These are phyloP conservation scores for Hypoxylon perforatum DNA, from an alignment of 495 filamentous ascomycete genomes.

Conservation along the genomic window DNA sequence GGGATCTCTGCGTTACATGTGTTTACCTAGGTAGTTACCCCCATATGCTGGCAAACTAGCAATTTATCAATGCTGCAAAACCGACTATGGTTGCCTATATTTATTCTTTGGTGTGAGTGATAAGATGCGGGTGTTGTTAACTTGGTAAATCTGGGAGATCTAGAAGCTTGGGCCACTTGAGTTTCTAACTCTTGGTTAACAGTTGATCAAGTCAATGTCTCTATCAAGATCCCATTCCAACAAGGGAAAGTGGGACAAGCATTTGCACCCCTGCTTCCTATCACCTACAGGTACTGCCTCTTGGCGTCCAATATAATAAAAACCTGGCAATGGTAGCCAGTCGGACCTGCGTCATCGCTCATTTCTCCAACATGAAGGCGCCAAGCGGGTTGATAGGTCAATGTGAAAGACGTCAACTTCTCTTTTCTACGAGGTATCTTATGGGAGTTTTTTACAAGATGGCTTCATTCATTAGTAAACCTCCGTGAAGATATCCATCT, in stretches of 20 bases:
- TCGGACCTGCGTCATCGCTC: constrained; percentile 40
- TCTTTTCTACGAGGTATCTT: background rate
- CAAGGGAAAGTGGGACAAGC: constrained; percentile 17
- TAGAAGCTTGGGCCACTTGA: no score
- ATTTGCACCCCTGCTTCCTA: background rate
- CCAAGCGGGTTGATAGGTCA: constrained; percentile 15
- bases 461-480: constrained; percentile 19
- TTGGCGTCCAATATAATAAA: constrained; percentile 18
- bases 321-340: constrained; percentile 17
- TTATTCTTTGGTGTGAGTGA: background rate
- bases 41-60: constrained; percentile 18
- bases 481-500: constrained; percentile 22
- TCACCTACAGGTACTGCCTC: background rate
- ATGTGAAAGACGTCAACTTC: background rate
- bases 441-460: constrained; percentile 8
- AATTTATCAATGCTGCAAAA: constrained; percentile 14
- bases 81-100: background rate
- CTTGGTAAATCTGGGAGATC: no score
- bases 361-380: constrained; percentile 23
- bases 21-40: constrained; percentile 16
- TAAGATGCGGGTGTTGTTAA: background rate
- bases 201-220: background rate
- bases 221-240: no score
- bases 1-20: constrained; percentile 5
- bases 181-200: no score